Evolutionary conservation across 2,329 filamentous ascomycete genomes (phyloP).

Genomic region (Fusarium sp.): DNA sequence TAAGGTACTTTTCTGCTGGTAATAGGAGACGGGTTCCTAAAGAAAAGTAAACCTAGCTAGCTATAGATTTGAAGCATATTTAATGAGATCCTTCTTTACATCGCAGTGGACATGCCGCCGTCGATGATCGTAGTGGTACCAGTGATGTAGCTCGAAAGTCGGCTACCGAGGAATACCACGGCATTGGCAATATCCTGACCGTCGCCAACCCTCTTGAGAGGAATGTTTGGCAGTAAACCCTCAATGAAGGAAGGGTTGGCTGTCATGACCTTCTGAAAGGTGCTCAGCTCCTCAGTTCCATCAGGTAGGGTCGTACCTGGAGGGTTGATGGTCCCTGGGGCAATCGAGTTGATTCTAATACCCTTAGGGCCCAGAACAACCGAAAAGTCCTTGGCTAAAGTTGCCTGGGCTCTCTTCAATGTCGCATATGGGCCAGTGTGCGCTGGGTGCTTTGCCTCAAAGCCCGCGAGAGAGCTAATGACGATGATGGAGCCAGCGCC

Average conservation of each 20-base stretch:
- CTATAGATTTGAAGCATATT: background rate
- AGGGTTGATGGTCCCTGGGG: constrained; percentile 34
- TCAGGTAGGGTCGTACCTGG: constrained; percentile 23
- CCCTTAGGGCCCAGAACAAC: constrained; percentile 32
- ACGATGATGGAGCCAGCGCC: constrained; percentile 40
- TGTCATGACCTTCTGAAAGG: constrained; percentile 10
- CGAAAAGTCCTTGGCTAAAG: constrained; percentile 38
- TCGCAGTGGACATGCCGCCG: constrained; percentile 21
- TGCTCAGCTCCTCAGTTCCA: constrained; percentile 35
- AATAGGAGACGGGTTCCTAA: background rate
- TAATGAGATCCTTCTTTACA: background rate
- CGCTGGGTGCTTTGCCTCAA: constrained; percentile 19
- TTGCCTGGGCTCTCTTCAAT: constrained; percentile 39
- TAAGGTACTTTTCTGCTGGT: background rate
- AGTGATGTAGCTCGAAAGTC: constrained; percentile 30
- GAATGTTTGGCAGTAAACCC: constrained; percentile 11
- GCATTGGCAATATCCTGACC: constrained; percentile 39
- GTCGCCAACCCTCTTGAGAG: constrained; percentile 23
- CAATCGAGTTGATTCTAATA: constrained; percentile 39
- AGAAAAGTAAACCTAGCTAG: background rate
- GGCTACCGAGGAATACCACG: constrained; percentile 37
- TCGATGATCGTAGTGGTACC: constrained; percentile 39
- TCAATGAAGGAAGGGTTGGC: constrained; percentile 18
- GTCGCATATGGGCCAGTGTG: constrained; percentile 32
- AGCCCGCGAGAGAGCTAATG: constrained; percentile 40